These are phyloP conservation scores for Moniliella sp. DNA, from an alignment of 1,284 basidiomycete species.

Conservation along the genomic window DNA sequence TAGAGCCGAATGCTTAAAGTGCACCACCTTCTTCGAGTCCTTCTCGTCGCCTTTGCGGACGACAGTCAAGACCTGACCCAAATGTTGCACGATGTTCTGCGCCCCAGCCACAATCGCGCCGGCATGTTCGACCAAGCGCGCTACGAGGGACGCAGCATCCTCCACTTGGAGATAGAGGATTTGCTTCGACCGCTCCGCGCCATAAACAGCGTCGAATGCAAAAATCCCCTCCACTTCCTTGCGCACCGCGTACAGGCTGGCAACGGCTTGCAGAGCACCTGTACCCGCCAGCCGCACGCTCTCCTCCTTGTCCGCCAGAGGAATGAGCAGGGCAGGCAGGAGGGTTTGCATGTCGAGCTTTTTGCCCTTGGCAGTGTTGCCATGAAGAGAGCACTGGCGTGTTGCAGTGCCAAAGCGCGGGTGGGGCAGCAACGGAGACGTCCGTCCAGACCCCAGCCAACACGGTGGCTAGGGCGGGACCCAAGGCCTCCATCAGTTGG, in stretches of 20 bases:
- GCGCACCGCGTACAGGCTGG: too few relatives aligned
- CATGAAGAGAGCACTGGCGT: not conserved
- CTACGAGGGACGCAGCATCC: conserved; percentile 51
- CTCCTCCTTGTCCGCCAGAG: conserved; percentile 42
- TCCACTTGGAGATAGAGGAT: conserved; percentile 58
- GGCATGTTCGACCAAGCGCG: conserved; percentile 36
- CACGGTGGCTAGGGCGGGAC: too few relatives aligned
- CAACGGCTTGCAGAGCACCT: conserved; percentile 41
- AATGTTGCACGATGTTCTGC: conserved; percentile 44
- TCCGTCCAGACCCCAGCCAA: not conserved
- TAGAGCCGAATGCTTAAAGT: conserved; percentile 53
- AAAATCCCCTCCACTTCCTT: conserved; percentile 51
- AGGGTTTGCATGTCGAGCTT: conserved; percentile 66
- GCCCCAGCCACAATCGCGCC: not conserved
- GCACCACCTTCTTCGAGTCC: too few relatives aligned
- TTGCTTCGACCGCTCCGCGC: conserved; percentile 37
- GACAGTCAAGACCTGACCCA: too few relatives aligned
- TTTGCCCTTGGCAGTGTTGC: too few relatives aligned
- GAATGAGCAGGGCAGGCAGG: conserved; percentile 53
- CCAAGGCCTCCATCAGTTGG: too few relatives aligned
- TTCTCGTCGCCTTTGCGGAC: too few relatives aligned
- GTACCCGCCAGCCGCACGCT: conserved; percentile 43
- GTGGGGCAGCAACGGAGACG: not conserved
- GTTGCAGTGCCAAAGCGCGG: not conserved
- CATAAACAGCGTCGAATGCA: conserved; percentile 63